Evolutionary conservation across 495 filamentous ascomycete species (phyloP), one percentile per base, ranked within the genome.

Genomic region (Aspergillus campestris): DNA sequence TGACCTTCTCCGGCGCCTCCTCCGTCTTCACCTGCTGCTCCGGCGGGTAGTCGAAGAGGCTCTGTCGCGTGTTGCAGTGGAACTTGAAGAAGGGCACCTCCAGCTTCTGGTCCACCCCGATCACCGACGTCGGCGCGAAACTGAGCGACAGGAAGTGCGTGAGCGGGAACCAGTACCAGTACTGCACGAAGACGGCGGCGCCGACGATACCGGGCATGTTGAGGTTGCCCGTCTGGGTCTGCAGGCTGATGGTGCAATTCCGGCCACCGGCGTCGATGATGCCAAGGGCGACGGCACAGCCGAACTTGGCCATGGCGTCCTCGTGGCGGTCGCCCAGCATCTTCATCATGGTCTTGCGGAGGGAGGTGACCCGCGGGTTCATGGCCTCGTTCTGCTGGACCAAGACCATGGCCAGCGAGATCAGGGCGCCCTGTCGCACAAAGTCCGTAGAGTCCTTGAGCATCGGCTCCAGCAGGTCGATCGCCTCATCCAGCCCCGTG

Each of bases 91-190:
- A 82, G n/a, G 94, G 90, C 32, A 95, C 83, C 50, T 95, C 89
- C 3, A 99, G 76, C 56, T 95, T 86, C 59, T 91, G 81, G 61
- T 97, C 89, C 14, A 99, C 80, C 38, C 84, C 91, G 46, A 96
- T 95, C 56, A 99, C 86, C 1, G 90, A 85, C 7, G 94, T 97
- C 0, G 94, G 94, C 7, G 85, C 83, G 61, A 97, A 96, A 58
- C 85, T 88, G 49, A 97, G 74, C 0, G 89, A 91, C 14, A 99
- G 67, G 80, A 99, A 99, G 65, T 97, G 94, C 18, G 92, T 95
- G 53, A 96, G 81, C 38, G 94, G 94, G 80, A 99, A 99, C 94
- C 94, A 99, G 69, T 99, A 99, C 94, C 94, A 99, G 70, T 99
- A 99, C 64, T 99, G 94, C 6, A 88, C 92, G 70, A 99, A 99